Evolutionary conservation across 805 yeast species (phyloP), one percentile per base, ranked within the genome.

Genomic region (Zygotorulaspora chibaensis): DNA sequence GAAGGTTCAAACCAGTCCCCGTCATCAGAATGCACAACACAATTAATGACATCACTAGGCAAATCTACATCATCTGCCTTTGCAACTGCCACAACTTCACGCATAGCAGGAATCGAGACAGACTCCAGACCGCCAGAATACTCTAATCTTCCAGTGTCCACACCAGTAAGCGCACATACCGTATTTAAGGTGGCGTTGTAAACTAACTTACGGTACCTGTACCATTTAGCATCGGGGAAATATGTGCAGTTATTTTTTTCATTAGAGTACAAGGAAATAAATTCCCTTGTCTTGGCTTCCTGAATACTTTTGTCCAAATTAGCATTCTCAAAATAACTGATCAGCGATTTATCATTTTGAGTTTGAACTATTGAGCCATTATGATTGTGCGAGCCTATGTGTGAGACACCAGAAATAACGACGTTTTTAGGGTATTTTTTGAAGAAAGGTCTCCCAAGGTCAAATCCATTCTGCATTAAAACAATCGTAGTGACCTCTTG

Each of bases 111-210:
- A 30, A 65, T 51, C 8, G 75, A 62, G 12, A 79, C 52, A 0
- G 63, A 44, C 10, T 70, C 68, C 23, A 68, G 56, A 10, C 73
- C 71, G 3, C 79, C 80, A 20, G 73, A 61, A 26, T 69, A 59
- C 46, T 65, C 71, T 26, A 79, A 54, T 40, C 84, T 70, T 15
- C 83, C 84, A n/a, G 75, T 71, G 54, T 82, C 87, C 8, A 79
- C 62, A 11, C 75, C 75, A 1, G 83, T 75, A 38, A 83, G 60
- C 0, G 87, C 79, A 48, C 83, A 73, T 4, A 76, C 65, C 6
- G 89, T 74, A 66, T 85, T 85, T 58, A 80, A 69, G 1, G 83
- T 68, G 16, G 86, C 81, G 61, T 84, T 85, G 67, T 84, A 84
- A 11, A 85, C 73, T 50, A 85, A 71, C 61, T 85, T 85, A 46